Conservation (phyloP, 805 yeast genomes). For the Metschnikowia kunwiensis region DNA sequence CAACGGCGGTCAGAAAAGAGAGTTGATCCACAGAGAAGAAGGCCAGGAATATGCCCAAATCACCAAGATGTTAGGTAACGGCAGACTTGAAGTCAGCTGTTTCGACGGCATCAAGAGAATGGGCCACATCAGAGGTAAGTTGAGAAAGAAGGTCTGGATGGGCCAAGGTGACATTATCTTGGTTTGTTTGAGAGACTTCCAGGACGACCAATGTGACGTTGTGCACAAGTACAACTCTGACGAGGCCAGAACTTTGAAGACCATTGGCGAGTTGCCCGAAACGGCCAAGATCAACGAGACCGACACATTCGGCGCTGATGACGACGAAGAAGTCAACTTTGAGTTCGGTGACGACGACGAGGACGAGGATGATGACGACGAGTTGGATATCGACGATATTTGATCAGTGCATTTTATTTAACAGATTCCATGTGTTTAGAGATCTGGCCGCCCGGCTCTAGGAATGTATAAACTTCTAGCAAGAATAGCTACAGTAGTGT, state of each 20-base stretch:
- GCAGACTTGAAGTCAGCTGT: slow-evolving; percentile 92
- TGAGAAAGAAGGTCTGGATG: slow-evolving; percentile 99
- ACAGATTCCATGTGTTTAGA: too few species aligned
- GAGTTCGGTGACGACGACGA: slow-evolving; percentile 93
- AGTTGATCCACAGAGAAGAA: slow-evolving; percentile 85
- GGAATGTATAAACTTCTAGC: too few species aligned
- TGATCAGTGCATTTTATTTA: slow-evolving; percentile 29
- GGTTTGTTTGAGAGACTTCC: slow-evolving; percentile 96
- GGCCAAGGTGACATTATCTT: slow-evolving; percentile 96
- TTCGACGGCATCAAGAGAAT: slow-evolving; percentile 91
- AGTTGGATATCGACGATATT: slow-evolving; percentile 92
- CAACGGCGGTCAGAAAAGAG: slow-evolving; percentile 88
- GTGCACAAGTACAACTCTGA: slow-evolving; percentile 95
- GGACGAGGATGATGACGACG: slow-evolving; percentile 68
- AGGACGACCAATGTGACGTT: slow-evolving; percentile 97
- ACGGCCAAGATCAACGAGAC: slow-evolving; percentile 96
- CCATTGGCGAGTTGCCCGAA: slow-evolving; percentile 96
- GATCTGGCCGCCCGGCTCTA: too few species aligned
- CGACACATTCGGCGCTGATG: slow-evolving; percentile 94
- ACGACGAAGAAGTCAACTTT: slow-evolving; percentile 95
- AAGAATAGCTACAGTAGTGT: too few species aligned
- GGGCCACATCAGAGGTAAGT: slow-evolving; percentile 98
- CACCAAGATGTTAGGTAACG: slow-evolving; percentile 97
- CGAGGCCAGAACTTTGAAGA: slow-evolving; percentile 95
- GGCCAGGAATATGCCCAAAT: slow-evolving; percentile 99